Conservation (phyloP, 768 basidiomycete genomes). For the Mycena pura region DNA sequence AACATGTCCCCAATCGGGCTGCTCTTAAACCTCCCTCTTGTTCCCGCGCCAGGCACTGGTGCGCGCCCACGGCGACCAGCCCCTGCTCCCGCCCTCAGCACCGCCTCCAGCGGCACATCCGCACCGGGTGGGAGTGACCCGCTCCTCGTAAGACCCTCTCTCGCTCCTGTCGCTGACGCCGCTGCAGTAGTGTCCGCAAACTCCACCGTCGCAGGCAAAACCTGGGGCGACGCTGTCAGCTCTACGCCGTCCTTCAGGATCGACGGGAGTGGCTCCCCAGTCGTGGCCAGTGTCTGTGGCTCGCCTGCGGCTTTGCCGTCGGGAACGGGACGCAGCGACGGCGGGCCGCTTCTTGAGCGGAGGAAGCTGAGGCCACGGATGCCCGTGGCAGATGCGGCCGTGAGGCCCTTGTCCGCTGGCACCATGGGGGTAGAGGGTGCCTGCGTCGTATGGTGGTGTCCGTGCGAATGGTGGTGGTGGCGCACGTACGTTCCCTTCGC, state of each 20-base stretch:
- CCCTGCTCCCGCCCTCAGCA: constrained; percentile 23
- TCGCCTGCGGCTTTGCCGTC: constrained; percentile 20
- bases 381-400: constrained; percentile 12
- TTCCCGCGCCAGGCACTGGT: background rate
- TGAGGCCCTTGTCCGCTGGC: constrained; percentile 33
- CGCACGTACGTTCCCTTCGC: constrained; percentile 43
- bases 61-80: constrained; percentile 16
- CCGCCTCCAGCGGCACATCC: constrained; percentile 22
- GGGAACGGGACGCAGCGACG: constrained; percentile 35
- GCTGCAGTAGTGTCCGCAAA: background rate
- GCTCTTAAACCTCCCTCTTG: constrained; percentile 25
- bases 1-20: constrained; percentile 6
- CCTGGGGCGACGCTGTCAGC: constrained; percentile 10
- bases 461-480: constrained; percentile 40
- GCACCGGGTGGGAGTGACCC: constrained; percentile 14
- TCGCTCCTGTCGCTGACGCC: no score
- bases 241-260: constrained; percentile 16
- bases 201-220: constrained; percentile 8
- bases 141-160: constrained; percentile 1
- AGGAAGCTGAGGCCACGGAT: constrained; percentile 41
- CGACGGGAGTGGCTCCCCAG: constrained; percentile 5
- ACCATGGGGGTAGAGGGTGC: constrained; percentile 15
- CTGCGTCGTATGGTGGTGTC: constrained; percentile 28
- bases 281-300: background rate
- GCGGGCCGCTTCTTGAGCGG: constrained; percentile 48